Evolutionary conservation across 805 yeast genomes (phyloP), one percentile per base, ranked within the genome.

Genomic region (Candida maris): DNA sequence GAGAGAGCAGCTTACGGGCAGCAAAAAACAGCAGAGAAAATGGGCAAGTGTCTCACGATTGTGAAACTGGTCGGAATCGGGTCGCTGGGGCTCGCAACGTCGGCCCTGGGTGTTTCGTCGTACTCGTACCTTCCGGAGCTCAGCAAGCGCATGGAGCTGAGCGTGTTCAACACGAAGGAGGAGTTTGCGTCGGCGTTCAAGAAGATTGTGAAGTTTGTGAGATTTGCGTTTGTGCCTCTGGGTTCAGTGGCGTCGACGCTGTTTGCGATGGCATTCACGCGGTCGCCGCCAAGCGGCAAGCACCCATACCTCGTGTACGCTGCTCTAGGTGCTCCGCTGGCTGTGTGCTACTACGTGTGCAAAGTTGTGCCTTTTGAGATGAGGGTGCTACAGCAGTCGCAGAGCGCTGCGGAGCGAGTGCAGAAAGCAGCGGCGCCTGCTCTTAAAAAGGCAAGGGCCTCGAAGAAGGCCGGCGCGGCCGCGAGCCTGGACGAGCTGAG

Each of bases 281-380:
- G 69, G 32, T 77, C 87, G 1, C 77, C 85, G 15, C 46, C 58
- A 4, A 54, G 64, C 24, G 78, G 71, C 38, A 75, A 75, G 57
- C 94, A 84, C 59, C 93, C 93, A 15, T 84, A 83, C 55, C 68
- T 84, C 52, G 52, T 84, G 10, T 84, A 84, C 55, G 67, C 82
- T 32, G 69, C 81, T n/a, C 33, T 74, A 6, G 74, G 77, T n/a
- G 69, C 70, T 21, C 75, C 78, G 7, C 29, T 65, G 24, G 65
- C 77, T 7, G 41, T 62, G n/a, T 53, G 51, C 3, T 51, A 44
- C 28, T 56, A 62, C 37, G 45, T 49, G 25, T 56, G 44, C 35
- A 46, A 41, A 19, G 52, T 48, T 19, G 53, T 50, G 32, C 47
- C 50, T 18, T 23, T 38, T 26, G 68, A 64, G 44, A 39, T 48